Evolutionary conservation across 805 yeast genomes (phyloP), one percentile per base, ranked within the genome.

Genomic region (Sugiyamaella lignohabitans): DNA sequence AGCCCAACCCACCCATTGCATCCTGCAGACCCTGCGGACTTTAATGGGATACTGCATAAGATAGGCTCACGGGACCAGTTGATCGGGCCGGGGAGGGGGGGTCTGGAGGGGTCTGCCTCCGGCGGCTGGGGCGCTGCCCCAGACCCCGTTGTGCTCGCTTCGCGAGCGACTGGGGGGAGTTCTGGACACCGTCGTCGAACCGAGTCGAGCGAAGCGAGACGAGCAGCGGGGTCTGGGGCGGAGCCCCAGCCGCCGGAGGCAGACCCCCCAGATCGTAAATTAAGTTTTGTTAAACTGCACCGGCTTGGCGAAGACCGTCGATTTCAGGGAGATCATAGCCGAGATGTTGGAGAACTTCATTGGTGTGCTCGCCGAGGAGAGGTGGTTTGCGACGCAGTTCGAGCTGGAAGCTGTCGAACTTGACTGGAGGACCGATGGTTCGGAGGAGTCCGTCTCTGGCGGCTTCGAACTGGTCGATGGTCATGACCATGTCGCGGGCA

Each of bases 401-500:
- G 8, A 27, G 14, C 8, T 27, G 8, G 14, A 65, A 56, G 22
- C 51, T 52, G 41, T 62, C 56, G 55, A 59, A 67, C 48, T 67
- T 67, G 18, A 67, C 62, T 1, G 71, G 69, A 5, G 62, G 56
- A 38, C 59, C 58, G 3, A 67, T 63, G 34, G 65, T 49, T 47
- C 64, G 62, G 27, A 67, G 53, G 3, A 54, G 48, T 2, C 68
- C 70, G 43, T 65, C 55, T 2, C 46, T 49, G 2, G 66, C 60
- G 44, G 66, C 70, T 8, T 57, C 59, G 6, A 62, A 59, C 5
- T 35, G 5, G 5, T 53, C 51, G 23, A 57, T 21, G 4, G n/a
- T 23, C 21, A 20, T 51, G 18, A 68, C 59, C 69, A 66, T 66
- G 36, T 59, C 51, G 17, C 71, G 58, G 3, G 70, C 68, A 24